Percentiles rank a stretch among this genome's conserved stretches.
phyloP scores from a whole-genome alignment of 2,329 filamentous ascomycete species.

The Fusarium pseudoanthophilum region DNA sequence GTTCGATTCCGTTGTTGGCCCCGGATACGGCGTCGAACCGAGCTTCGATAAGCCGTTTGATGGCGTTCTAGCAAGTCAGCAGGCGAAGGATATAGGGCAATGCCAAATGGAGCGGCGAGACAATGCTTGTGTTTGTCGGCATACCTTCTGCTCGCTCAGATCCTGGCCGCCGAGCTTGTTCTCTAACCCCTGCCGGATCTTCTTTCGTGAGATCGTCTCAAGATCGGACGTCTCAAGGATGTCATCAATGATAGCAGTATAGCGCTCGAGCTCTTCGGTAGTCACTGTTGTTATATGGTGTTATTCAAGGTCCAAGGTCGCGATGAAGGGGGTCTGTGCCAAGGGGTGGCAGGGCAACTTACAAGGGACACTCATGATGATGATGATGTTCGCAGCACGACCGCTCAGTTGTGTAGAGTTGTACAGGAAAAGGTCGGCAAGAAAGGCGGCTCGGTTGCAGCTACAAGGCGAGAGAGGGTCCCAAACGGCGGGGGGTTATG shows the following conservation, averaged over 20 bases:
- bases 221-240: constrained; percentile 69
- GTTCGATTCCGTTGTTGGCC: constrained; percentile 58
- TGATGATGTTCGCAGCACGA: background rate
- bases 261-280: constrained; percentile 60
- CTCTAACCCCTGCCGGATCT: constrained; percentile 68
- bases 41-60: constrained; percentile 77
- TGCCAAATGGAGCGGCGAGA: background rate
- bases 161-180: constrained; percentile 65
- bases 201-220: constrained; percentile 71
- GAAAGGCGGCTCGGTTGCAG: constrained; percentile 20
- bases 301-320: background rate
- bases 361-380: constrained; percentile 45
- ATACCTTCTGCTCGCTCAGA: constrained; percentile 68
- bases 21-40: constrained; percentile 77
- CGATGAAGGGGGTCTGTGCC: constrained; percentile 10
- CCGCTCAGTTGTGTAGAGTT: constrained; percentile 14
- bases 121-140: background rate
- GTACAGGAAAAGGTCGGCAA: constrained; percentile 8
- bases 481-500: constrained; percentile 25
- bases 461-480: constrained; percentile 13
- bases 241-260: constrained; percentile 68
- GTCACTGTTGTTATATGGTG: constrained; percentile 55
- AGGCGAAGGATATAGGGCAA: background rate
- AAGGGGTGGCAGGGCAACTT: constrained; percentile 23
- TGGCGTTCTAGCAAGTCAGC: constrained; percentile 60